These are phyloP conservation scores for Xylariaceae sp. DNA, from an alignment of 2,329 filamentous ascomycete genomes.

Conservation along the genomic window DNA sequence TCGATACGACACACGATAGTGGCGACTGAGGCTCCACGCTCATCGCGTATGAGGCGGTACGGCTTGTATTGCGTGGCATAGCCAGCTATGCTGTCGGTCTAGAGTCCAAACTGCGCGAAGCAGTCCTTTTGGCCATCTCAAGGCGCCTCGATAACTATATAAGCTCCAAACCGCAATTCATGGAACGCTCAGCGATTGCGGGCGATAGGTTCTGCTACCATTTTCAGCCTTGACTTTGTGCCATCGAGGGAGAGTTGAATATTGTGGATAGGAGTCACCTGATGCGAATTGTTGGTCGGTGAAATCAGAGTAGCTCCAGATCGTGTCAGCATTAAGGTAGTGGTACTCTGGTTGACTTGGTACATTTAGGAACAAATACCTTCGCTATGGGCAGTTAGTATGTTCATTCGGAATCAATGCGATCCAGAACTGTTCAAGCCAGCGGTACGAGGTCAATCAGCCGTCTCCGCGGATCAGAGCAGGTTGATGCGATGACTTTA, in stretches of 20 bases:
- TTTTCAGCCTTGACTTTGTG: constrained; percentile 44
- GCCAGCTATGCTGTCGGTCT: constrained; percentile 38
- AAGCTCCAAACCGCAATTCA: constrained; percentile 40
- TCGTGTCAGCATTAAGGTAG: constrained; percentile 42
- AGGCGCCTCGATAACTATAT: constrained; percentile 41
- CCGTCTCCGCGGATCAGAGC: constrained; percentile 40
- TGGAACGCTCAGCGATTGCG: constrained; percentile 39
- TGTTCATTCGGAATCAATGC: background rate
- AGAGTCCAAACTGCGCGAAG: constrained; percentile 42
- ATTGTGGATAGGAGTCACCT: constrained; percentile 43
- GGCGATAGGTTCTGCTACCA: constrained; percentile 45
- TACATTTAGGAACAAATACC: constrained; percentile 43
- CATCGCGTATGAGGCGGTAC: constrained; percentile 44
- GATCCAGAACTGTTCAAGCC: constrained; percentile 29
- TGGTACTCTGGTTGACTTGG: constrained; percentile 43
- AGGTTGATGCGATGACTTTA: no score
- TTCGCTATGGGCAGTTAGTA: constrained; percentile 23
- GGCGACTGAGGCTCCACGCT: constrained; percentile 41
- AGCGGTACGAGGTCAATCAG: constrained; percentile 41
- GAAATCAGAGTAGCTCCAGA: constrained; percentile 45
- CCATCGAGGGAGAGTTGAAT: constrained; percentile 48
- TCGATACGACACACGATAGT: constrained; percentile 43
- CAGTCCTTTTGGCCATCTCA: constrained; percentile 39
- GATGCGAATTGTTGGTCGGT: constrained; percentile 39
- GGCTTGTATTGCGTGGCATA: constrained; percentile 45